Conservation (phyloP, 2,329 filamentous ascomycete species). For the Coniella vitis region DNA sequence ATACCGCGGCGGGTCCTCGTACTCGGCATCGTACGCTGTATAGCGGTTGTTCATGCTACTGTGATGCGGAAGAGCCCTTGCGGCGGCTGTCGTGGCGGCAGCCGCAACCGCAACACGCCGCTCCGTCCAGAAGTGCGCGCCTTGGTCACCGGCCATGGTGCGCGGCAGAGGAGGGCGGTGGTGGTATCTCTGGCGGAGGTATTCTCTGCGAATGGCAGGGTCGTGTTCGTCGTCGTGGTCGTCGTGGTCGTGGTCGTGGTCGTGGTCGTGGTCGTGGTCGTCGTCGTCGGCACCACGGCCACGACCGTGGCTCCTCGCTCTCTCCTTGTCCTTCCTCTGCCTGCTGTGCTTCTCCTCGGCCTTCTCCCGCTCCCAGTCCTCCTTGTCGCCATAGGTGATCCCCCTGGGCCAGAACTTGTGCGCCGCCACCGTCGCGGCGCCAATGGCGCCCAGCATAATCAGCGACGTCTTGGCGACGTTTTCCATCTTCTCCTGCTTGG, state of each 20-base stretch:
- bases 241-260: not conserved
- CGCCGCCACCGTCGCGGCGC: constrained; percentile 29
- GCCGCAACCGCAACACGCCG: not conserved
- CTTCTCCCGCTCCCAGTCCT: constrained; percentile 27
- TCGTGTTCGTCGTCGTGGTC: constrained; percentile 6
- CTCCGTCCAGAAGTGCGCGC: not conserved
- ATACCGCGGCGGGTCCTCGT: not conserved
- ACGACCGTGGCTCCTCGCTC: no score
- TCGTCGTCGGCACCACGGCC: no score
- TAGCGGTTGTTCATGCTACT: not conserved
- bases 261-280: not conserved
- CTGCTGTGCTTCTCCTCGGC: constrained; percentile 18
- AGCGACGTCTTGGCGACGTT: constrained; percentile 28
- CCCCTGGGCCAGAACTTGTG: constrained; percentile 34
- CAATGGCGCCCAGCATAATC: constrained; percentile 31
- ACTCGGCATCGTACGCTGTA: not conserved
- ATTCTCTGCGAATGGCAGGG: no score
- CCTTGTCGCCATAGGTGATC: constrained; percentile 30
- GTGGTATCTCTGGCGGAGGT: not conserved
- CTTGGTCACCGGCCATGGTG: not conserved
- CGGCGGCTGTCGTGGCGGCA: no score
- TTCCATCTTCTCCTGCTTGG: constrained; percentile 17
- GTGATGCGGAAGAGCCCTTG: no score
- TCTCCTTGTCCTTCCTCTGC: constrained; percentile 8
- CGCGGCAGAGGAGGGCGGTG: not conserved